Evolutionary conservation across 106 monocot species (phyloP).

Genomic region (Amphibolis antarctica): DNA sequence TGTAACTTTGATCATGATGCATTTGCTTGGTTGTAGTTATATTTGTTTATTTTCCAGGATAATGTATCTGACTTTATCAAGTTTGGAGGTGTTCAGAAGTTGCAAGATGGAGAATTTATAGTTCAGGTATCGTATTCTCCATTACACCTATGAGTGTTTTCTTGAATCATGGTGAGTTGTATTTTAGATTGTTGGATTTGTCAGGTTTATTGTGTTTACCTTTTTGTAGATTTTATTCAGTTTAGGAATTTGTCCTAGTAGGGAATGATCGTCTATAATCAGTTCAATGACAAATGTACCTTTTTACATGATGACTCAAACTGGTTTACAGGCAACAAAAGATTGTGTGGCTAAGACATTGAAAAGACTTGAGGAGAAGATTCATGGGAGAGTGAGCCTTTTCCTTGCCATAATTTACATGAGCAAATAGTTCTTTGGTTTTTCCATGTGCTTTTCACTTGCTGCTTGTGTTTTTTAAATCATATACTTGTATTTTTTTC

Average conservation of each 20-base stretch:
- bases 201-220: neutral
- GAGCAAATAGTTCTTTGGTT: neutral
- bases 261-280: neutral
- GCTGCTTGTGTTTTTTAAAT: neutral
- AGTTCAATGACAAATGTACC: neutral
- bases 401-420: conserved; percentile 4
- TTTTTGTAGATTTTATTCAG: neutral
- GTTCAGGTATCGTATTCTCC: conserved; percentile 51
- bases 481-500: neutral
- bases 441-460: neutral
- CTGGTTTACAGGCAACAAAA: conserved; percentile 68
- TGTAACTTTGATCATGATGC: neutral
- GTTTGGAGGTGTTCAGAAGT: conserved; percentile 88
- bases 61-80: conserved; percentile 85
- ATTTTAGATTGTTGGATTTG: too few species aligned
- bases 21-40: neutral
- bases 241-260: neutral
- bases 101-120: conserved; percentile 99
- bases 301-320: neutral
- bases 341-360: conserved; percentile 99
- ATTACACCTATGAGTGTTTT: neutral
- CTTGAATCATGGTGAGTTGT: too few species aligned
- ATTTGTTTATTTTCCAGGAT: conserved; percentile 41
- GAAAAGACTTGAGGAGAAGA: conserved; percentile 95
- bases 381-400: conserved; percentile 68